phyloP scores from a whole-genome alignment of 2,329 filamentous ascomycete species.

The Pseudocercospora fijiensis region DNA sequence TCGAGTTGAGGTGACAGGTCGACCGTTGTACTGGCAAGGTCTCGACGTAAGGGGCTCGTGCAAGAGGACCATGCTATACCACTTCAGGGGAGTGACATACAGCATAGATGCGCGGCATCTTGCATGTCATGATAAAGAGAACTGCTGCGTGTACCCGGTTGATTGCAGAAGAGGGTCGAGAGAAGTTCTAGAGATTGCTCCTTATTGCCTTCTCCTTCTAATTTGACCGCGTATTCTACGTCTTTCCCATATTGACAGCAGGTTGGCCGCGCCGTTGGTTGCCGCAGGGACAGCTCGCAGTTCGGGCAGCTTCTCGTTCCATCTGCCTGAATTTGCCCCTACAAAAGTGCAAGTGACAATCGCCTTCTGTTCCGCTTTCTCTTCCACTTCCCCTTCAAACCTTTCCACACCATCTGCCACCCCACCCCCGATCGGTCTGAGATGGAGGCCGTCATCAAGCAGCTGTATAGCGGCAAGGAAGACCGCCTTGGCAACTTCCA shows the following conservation, averaged over 20 bases:
- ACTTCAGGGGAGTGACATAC: not conserved
- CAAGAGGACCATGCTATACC: too few relatives aligned
- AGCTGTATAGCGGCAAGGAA: constrained; percentile 45
- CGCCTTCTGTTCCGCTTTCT: too few relatives aligned
- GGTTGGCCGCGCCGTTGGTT: not conserved
- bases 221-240: not conserved
- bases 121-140: not conserved
- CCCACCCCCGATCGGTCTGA: constrained; percentile 23
- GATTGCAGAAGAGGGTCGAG: not conserved
- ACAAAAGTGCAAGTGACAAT: too few relatives aligned
- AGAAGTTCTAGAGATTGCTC: too few relatives aligned
- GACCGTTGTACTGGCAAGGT: not conserved
- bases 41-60: not conserved
- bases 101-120: not conserved
- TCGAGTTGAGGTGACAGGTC: not conserved
- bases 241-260: not conserved
- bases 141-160: not conserved
- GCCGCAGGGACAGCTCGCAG: not conserved
- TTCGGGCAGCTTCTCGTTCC: too few relatives aligned
- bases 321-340: too few relatives aligned
- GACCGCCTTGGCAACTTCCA: constrained; percentile 8
- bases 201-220: not conserved
- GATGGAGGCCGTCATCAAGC: constrained; percentile 46
- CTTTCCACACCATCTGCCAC: not conserved
- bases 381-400: not conserved